Percentiles rank a stretch among this genome's conserved stretches.
Evolutionary conservation across 2,329 filamentous ascomycete genomes (phyloP).

Genomic region (Colletotrichum sidae): DNA sequence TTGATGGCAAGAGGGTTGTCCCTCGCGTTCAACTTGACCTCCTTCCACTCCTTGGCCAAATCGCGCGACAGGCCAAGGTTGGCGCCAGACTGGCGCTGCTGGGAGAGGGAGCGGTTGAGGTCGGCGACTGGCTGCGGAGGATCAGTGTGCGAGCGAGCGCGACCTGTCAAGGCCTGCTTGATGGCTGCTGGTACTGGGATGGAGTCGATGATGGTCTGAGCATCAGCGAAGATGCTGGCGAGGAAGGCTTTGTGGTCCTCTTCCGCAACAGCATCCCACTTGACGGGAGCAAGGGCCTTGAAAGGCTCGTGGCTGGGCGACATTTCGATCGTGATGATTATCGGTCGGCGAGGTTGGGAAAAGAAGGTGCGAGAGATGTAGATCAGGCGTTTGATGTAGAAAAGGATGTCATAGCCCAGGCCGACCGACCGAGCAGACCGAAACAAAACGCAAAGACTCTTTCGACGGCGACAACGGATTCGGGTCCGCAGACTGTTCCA

Average conservation of each 20-base stretch:
- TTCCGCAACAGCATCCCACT: constrained; percentile 60
- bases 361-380: not conserved
- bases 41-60: constrained; percentile 89
- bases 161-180: constrained; percentile 57
- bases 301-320: constrained; percentile 69
- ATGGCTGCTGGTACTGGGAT: constrained; percentile 64
- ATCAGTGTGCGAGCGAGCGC: constrained; percentile 67
- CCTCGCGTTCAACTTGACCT: constrained; percentile 76
- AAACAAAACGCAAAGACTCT: not conserved
- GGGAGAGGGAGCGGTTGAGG: constrained; percentile 59
- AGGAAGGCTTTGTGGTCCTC: constrained; percentile 67
- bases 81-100: constrained; percentile 54
- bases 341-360: constrained; percentile 1
- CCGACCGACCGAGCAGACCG: constrained; percentile 15
- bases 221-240: constrained; percentile 70
- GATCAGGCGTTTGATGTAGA: constrained; percentile 9
- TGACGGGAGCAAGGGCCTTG: constrained; percentile 64
- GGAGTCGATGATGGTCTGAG: constrained; percentile 80
- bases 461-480: not conserved
- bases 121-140: constrained; percentile 64
- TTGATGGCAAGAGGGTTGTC: constrained; percentile 82
- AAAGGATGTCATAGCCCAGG: constrained; percentile 31
- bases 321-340: constrained; percentile 52
- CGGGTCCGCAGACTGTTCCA: not conserved
- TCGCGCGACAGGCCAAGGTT: constrained; percentile 61